A percentile compares a stretch with the other conserved stretches of the same genome.
Evolutionary conservation across 2,329 filamentous ascomycete genomes (phyloP).

Genomic region (Berkeleyomyces rouxiae): DNA sequence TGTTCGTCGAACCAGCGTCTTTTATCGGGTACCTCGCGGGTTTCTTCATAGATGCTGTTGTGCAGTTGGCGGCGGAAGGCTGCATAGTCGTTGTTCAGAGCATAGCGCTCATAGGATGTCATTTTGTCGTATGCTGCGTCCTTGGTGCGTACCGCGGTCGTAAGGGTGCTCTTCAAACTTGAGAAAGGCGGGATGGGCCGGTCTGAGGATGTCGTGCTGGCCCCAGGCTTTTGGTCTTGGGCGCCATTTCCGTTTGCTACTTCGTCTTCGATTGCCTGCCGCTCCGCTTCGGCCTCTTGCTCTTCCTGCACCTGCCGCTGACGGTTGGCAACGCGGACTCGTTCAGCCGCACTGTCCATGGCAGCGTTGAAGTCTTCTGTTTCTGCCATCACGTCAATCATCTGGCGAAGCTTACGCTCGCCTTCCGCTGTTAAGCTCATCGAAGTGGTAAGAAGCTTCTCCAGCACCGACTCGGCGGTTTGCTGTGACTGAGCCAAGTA

Average conservation of each 20-base stretch:
- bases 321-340: conserved; percentile 16
- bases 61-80: conserved; percentile 43
- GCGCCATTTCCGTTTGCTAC: background rate
- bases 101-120: conserved; percentile 31
- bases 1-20: conserved; percentile 35
- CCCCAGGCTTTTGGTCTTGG: background rate
- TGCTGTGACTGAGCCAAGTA: background rate
- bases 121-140: conserved; percentile 20
- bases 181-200: background rate
- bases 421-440: conserved; percentile 14
- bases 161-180: background rate
- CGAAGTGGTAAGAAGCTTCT: conserved; percentile 4
- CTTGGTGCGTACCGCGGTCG: background rate
- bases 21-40: conserved; percentile 35
- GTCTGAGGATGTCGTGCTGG: background rate
- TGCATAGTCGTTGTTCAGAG: conserved; percentile 40
- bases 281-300: background rate
- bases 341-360: conserved; percentile 22
- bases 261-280: background rate
- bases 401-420: conserved; percentile 30
- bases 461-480: conserved; percentile 1
- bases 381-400: conserved; percentile 33
- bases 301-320: conserved; percentile 8
- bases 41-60: conserved; percentile 32
- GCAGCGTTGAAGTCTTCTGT: conserved; percentile 32